phyloP scores from a whole-genome alignment of 2,329 filamentous ascomycete genomes.

The Aspergillaceae sp. region DNA sequence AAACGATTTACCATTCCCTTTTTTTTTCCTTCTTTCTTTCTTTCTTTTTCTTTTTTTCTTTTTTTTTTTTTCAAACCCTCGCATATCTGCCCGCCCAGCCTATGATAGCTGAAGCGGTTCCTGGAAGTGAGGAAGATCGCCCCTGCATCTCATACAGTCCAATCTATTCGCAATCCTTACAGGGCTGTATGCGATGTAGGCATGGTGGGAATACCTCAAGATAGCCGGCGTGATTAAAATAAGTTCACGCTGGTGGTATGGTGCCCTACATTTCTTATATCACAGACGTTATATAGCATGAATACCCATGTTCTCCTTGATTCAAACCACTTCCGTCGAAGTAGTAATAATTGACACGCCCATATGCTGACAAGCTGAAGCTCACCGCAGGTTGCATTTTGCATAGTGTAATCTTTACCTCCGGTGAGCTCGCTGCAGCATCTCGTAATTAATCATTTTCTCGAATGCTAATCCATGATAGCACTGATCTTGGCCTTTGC shows the following conservation, averaged over 20 bases:
- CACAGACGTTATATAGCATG: conserved; percentile 14
- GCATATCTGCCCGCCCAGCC: conserved; percentile 74
- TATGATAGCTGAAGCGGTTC: conserved; percentile 66
- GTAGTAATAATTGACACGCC: conserved; percentile 13
- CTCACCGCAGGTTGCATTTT: conserved; percentile 34
- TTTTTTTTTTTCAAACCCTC: conserved; percentile 41
- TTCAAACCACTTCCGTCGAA: conserved; percentile 4
- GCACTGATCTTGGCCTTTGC: conserved; percentile 70
- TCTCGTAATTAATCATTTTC: not conserved
- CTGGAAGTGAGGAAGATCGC: conserved; percentile 75
- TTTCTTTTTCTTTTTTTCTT: not conserved
- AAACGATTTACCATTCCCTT: too few species aligned
- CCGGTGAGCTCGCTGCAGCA: conserved; percentile 21
- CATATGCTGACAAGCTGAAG: conserved; percentile 28
- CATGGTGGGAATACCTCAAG: conserved; percentile 69
- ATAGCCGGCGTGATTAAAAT: conserved; percentile 47
- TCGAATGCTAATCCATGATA: conserved; percentile 39
- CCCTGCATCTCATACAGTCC: conserved; percentile 52
- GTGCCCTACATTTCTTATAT: conserved; percentile 53
- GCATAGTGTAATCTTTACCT: conserved; percentile 26
- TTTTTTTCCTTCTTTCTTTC: conserved; percentile 12
- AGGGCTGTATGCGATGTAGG: conserved; percentile 59
- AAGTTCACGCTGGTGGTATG: conserved; percentile 54
- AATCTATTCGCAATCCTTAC: conserved; percentile 52
- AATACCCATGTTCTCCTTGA: conserved; percentile 7